A percentile compares a stretch with the other conserved stretches of the same genome.
phyloP scores from a whole-genome alignment of 257 asterid genomes.

The Solanum pimpinellifolium region DNA sequence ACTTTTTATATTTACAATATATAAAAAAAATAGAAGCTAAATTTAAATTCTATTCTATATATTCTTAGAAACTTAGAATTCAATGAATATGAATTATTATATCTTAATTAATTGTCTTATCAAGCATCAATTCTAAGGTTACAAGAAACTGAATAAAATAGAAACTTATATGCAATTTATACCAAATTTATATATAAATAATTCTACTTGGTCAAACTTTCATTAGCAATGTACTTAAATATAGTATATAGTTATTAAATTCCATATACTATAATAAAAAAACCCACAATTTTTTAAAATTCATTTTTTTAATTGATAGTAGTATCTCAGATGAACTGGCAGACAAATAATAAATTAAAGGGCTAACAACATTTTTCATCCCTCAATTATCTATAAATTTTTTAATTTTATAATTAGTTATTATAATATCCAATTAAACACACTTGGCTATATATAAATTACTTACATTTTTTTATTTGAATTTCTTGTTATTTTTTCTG shows the following conservation, averaged over 20 bases:
- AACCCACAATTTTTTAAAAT: background rate
- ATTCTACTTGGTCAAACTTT: background rate
- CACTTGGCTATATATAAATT: background rate
- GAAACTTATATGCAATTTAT: background rate
- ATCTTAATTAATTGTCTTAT: background rate
- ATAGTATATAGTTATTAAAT: background rate
- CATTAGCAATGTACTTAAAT: background rate
- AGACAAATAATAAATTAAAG: constrained; percentile 1
- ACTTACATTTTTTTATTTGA: background rate
- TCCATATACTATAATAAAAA: background rate
- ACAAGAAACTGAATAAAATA: background rate
- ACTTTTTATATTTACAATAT: too few relatives aligned
- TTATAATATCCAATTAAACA: too few relatives aligned
- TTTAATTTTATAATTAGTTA: background rate
- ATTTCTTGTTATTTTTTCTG: background rate
- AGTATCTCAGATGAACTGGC: constrained; percentile 16
- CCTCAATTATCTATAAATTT: background rate
- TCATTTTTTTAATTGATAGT: background rate
- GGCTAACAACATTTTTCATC: background rate
- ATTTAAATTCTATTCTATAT: background rate
- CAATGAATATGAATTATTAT: background rate
- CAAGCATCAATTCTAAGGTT: background rate
- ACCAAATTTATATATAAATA: background rate
- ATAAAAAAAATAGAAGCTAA: too few relatives aligned
- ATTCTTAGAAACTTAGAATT: background rate